These are phyloP conservation scores for Coemansia erecta DNA, from an alignment of 192 early-diverging fungal genomes.

Conservation along the genomic window DNA sequence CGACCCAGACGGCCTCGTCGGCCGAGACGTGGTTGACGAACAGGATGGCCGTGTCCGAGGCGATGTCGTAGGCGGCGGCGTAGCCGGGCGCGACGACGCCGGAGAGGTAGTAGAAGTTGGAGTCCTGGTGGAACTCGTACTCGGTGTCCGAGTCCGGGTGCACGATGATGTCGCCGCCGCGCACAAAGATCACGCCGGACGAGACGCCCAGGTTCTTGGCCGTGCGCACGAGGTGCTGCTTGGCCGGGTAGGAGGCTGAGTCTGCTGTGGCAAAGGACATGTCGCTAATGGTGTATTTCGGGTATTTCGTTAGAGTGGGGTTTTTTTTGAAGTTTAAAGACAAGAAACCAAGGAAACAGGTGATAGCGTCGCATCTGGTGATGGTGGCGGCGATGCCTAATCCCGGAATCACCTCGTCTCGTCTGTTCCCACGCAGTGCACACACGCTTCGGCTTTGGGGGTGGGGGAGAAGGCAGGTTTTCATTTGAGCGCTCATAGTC, in stretches of 20 bases:
- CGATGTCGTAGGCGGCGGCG: constrained; percentile 67
- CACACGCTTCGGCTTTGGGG: no score
- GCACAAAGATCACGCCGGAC: constrained; percentile 61
- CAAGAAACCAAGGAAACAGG: no score
- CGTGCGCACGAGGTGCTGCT: constrained; percentile 60
- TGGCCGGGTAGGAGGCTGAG: constrained; percentile 56
- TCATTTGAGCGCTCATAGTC: no score
- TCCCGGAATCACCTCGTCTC: no score
- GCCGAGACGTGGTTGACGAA: constrained; percentile 64
- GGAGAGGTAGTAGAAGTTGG: constrained; percentile 84
- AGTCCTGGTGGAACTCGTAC: constrained; percentile 81
- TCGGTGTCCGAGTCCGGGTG: constrained; percentile 78
- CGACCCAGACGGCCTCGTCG: constrained; percentile 82
- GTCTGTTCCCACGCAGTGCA: no score
- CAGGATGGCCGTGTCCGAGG: constrained; percentile 57
- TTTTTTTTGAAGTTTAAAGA: no score
- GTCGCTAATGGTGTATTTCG: neutral
- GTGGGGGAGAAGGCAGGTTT: no score
- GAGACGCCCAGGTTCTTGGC: constrained; percentile 58
- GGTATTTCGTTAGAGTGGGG: no score
- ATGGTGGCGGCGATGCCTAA: no score
- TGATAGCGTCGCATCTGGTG: no score
- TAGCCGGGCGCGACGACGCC: constrained; percentile 75
- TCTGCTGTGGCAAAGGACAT: constrained; percentile 2
- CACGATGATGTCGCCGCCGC: constrained; percentile 55